phyloP scores from a whole-genome alignment of 2,329 filamentous ascomycete species.

The Pestalotiopsis sp. region DNA sequence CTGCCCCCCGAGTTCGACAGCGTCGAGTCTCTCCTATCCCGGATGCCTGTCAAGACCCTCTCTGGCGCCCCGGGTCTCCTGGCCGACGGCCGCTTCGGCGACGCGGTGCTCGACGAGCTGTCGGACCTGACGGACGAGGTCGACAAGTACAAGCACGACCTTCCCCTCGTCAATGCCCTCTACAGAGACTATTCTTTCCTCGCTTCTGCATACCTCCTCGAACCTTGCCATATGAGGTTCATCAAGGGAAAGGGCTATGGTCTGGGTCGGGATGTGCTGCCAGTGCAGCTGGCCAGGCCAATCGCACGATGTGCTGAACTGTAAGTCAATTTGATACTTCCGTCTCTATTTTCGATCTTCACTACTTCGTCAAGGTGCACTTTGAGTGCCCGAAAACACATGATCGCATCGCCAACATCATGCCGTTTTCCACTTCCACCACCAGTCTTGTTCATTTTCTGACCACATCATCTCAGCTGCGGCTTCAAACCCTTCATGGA shows the following conservation, averaged over 20 bases:
- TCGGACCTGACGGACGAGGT: slow-evolving; percentile 76
- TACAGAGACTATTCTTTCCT: slow-evolving; percentile 94
- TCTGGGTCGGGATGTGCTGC: slow-evolving; percentile 72
- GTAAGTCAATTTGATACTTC: slow-evolving; percentile 56
- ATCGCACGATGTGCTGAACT: slow-evolving; percentile 83
- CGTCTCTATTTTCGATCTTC: slow-evolving; percentile 1
- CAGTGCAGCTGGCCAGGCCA: slow-evolving; percentile 74
- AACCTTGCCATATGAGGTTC: slow-evolving; percentile 82
- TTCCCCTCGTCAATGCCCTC: slow-evolving; percentile 79
- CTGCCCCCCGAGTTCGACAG: slow-evolving; percentile 75
- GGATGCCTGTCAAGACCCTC: slow-evolving; percentile 68
- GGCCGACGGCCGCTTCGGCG: slow-evolving; percentile 72
- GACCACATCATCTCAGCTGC: slow-evolving; percentile 37
- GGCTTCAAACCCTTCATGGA: slow-evolving; percentile 94
- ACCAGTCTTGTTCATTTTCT: not conserved
- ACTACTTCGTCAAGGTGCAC: not conserved
- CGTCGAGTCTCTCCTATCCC: slow-evolving; percentile 56
- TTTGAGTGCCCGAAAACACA: not conserved
- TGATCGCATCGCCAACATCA: not conserved
- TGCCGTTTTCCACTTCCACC: not conserved
- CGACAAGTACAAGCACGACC: slow-evolving; percentile 71
- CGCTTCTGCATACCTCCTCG: slow-evolving; percentile 84
- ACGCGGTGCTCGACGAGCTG: slow-evolving; percentile 71
- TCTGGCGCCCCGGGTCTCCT: slow-evolving; percentile 78
- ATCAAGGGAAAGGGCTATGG: slow-evolving; percentile 76